Evolutionary conservation across 345 rosid genomes (phyloP).

Genomic region (Jatropha curcas): DNA sequence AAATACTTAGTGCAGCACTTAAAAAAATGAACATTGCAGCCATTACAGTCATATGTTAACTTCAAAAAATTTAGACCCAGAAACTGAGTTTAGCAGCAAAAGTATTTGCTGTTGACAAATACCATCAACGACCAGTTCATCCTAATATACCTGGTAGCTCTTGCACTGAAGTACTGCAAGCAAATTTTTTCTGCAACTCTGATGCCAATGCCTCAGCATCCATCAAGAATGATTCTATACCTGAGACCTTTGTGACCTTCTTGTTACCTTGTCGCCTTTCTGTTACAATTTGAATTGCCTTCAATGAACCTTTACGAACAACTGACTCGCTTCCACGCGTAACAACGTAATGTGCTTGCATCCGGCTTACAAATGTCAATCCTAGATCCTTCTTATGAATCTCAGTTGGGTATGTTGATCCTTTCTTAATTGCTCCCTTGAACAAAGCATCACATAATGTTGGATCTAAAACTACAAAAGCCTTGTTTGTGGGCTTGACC

Average conservation of each 20-base stretch:
- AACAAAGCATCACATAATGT: constrained; percentile 76
- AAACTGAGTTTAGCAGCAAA: neutral
- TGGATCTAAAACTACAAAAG: constrained; percentile 75
- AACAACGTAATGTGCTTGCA: constrained; percentile 81
- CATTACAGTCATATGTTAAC: neutral
- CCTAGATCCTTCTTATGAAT: constrained; percentile 85
- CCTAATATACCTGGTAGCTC: constrained; percentile 68
- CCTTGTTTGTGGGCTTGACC: constrained; percentile 67
- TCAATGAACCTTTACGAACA: constrained; percentile 78
- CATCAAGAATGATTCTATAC: constrained; percentile 73
- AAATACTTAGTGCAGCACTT: neutral
- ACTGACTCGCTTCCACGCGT: constrained; percentile 70
- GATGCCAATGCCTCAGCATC: constrained; percentile 88
- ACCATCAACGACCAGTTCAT: neutral
- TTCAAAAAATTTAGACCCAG: neutral
- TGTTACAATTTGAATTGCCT: constrained; percentile 79
- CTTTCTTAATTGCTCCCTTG: constrained; percentile 96
- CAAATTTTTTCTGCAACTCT: constrained; percentile 95
- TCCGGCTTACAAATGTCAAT: constrained; percentile 61
- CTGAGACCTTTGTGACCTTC: constrained; percentile 79
- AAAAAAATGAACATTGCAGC: neutral
- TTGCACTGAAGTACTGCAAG: constrained; percentile 83
- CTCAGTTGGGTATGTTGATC: constrained; percentile 82
- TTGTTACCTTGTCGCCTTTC: constrained; percentile 95
- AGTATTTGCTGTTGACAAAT: neutral